A percentile compares a stretch with the other conserved stretches of the same genome.
Evolutionary conservation across 345 rosid species (phyloP).

Genomic region (Syzygium oleosum): DNA sequence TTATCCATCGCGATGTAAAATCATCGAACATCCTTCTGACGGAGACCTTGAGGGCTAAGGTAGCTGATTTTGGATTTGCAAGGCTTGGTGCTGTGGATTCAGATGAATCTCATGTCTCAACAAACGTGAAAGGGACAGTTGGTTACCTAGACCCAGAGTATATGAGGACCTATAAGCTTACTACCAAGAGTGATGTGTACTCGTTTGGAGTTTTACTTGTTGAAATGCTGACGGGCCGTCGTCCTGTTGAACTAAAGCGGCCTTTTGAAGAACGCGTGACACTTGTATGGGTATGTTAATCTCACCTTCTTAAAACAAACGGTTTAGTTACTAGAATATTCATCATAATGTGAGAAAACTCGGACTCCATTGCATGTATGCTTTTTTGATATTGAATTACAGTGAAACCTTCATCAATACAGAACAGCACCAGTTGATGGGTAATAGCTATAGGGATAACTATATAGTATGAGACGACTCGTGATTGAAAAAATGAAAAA

Average conservation of each 20-base stretch:
- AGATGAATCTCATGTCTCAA: conserved; percentile 62
- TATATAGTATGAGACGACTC: neutral
- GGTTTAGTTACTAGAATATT: neutral
- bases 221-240: conserved; percentile 81
- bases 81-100: conserved; percentile 56
- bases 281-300: conserved; percentile 65
- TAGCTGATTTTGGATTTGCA: conserved; percentile 96
- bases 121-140: conserved; percentile 88
- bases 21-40: conserved; percentile 93
- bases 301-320: neutral
- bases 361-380: neutral
- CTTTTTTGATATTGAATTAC: neutral
- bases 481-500: neutral
- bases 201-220: conserved; percentile 81
- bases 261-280: conserved; percentile 67
- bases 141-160: conserved; percentile 98
- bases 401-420: neutral
- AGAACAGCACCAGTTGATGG: neutral
- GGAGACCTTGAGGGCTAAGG: conserved; percentile 91
- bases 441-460: neutral
- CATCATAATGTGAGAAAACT: neutral
- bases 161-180: conserved; percentile 85
- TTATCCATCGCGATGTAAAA: conserved; percentile 91
- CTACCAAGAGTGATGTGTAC: conserved; percentile 85
- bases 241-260: conserved; percentile 74